phyloP scores from a whole-genome alignment of 306 rosid species.

The Boehmeria nivea region DNA sequence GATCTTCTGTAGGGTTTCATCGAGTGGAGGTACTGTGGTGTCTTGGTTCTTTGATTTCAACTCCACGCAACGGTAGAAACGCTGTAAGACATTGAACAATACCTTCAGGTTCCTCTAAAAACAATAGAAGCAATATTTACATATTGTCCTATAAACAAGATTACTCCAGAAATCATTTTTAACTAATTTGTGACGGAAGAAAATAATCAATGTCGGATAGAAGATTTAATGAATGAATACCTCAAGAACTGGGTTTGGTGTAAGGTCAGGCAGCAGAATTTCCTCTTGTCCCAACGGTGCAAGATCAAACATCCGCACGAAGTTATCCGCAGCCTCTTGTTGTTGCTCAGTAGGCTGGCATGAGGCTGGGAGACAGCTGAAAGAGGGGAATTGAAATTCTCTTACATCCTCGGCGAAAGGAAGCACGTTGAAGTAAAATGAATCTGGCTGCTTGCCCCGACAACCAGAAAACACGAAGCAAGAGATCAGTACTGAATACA shows the following conservation, averaged over 20 bases:
- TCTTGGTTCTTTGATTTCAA: constrained; percentile 75
- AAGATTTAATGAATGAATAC: constrained; percentile 35
- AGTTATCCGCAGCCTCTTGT: constrained; percentile 73
- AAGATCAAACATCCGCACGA: constrained; percentile 67
- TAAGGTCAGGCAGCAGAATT: constrained; percentile 63
- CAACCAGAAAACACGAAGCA: constrained; percentile 16
- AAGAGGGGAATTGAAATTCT: constrained; percentile 83
- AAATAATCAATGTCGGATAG: not conserved
- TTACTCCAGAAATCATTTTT: no score
- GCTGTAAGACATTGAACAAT: constrained; percentile 44
- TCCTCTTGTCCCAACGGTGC: constrained; percentile 62
- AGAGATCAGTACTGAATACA: constrained; percentile 12
- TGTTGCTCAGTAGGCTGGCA: constrained; percentile 67
- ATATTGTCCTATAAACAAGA: not conserved
- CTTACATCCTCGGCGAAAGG: constrained; percentile 89
- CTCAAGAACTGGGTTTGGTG: constrained; percentile 83
- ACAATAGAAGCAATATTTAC: not conserved
- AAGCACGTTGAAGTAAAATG: constrained; percentile 76
- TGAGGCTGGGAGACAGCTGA: constrained; percentile 50
- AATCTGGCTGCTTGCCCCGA: constrained; percentile 67
- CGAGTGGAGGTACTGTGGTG: constrained; percentile 67
- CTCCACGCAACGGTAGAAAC: constrained; percentile 61
- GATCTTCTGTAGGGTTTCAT: constrained; percentile 69
- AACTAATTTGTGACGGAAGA: not conserved
- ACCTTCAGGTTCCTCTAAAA: constrained; percentile 14